phyloP scores from a whole-genome alignment of 805 yeast genomes.

The Komagataella populi region DNA sequence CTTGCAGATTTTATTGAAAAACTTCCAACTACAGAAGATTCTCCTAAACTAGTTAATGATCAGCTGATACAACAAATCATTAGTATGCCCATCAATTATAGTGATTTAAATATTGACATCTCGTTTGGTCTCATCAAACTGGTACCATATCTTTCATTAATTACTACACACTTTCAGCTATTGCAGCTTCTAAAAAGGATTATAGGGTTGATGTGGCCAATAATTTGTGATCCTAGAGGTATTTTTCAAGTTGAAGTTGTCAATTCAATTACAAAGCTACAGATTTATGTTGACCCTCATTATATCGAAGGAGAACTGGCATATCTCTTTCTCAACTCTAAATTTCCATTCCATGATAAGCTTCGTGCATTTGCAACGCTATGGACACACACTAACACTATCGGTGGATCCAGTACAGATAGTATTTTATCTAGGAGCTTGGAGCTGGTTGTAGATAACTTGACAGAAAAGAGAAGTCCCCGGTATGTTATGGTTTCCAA shows the following conservation, averaged over 20 bases:
- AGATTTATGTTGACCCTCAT: conserved; percentile 32
- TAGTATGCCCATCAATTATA: not conserved
- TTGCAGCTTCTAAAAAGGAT: conserved; percentile 25
- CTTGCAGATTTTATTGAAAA: not conserved
- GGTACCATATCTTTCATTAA: not conserved
- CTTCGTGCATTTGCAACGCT: conserved; percentile 45
- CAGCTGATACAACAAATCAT: not conserved
- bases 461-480: conserved; percentile 28
- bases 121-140: not conserved
- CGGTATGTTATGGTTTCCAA: conserved; percentile 27
- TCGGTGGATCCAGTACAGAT: conserved; percentile 32
- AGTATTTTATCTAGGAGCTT: conserved; percentile 47
- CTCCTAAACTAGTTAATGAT: not conserved
- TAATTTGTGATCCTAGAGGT: conserved; percentile 34
- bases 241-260: conserved; percentile 60
- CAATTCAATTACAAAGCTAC: conserved; percentile 47
- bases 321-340: conserved; percentile 30
- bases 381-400: conserved; percentile 52
- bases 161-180: not conserved
- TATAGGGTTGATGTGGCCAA: conserved; percentile 38
- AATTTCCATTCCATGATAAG: conserved; percentile 21
- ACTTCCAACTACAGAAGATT: not conserved
- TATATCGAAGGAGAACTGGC: conserved; percentile 67
- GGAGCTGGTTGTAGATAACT: conserved; percentile 53
- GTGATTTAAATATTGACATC: not conserved